Conservation (phyloP, 352 stramenopile species). For the Pythium utonaiense region DNA sequence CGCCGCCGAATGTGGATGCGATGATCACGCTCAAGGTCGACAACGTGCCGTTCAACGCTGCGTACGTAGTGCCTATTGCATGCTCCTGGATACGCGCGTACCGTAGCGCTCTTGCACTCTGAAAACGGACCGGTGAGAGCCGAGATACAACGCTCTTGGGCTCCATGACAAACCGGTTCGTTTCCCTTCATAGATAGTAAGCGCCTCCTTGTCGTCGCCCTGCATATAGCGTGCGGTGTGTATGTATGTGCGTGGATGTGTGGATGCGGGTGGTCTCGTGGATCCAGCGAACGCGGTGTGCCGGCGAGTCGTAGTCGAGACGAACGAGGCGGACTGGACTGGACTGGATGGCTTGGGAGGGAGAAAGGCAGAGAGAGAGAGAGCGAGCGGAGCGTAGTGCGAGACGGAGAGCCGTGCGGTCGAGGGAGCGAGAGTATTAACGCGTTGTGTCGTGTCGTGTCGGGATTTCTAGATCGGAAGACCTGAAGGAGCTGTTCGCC, state of each 20-base stretch:
- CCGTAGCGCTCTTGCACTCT: slow-evolving; percentile 11
- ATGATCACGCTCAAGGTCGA: slow-evolving; percentile 89
- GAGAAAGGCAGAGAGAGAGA: slow-evolving; percentile 22
- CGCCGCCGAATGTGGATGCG: slow-evolving; percentile 71
- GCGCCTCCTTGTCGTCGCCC: neutral
- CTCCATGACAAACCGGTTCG: slow-evolving; percentile 1
- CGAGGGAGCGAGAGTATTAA: slow-evolving; percentile 1
- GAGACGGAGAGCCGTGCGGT: neutral
- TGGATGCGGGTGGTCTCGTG: neutral
- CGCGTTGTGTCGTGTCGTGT: slow-evolving; percentile 9
- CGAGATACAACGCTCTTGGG: neutral
- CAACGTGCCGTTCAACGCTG: slow-evolving; percentile 80
- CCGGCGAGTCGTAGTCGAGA: slow-evolving; percentile 2
- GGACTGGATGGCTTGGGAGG: neutral
- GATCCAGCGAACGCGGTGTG: neutral
- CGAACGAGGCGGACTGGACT: slow-evolving; percentile 2
- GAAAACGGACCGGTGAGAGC: slow-evolving; percentile 4
- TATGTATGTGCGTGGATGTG: neutral
- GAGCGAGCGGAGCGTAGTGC: slow-evolving; percentile 10
- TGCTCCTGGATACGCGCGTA: slow-evolving; percentile 14
- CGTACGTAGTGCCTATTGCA: slow-evolving; percentile 30
- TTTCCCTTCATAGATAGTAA: neutral
- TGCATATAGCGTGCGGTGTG: neutral
- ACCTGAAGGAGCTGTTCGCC: slow-evolving; percentile 58
- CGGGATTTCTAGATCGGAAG: slow-evolving; percentile 15